A percentile compares a stretch with the other conserved stretches of the same genome.
These are phyloP conservation scores for Radiomyces spectabilis DNA, from an alignment of 192 early-diverging fungal species.

Conservation along the genomic window DNA sequence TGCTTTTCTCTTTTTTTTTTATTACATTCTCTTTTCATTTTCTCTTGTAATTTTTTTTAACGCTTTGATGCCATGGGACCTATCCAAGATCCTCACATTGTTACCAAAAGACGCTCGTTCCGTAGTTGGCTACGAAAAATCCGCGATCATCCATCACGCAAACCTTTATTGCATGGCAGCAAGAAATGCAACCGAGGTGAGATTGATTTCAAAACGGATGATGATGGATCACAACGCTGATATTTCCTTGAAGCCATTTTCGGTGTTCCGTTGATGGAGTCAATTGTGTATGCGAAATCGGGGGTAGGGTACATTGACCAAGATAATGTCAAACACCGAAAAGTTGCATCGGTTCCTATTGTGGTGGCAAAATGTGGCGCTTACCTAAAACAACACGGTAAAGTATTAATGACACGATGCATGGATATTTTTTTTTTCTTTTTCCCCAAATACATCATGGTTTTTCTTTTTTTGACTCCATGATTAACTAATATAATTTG, in stretches of 20 bases:
- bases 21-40: no score
- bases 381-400: slow-evolving; percentile 27
- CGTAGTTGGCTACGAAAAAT: slow-evolving; percentile 3
- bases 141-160: no score
- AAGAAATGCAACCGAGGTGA: no score
- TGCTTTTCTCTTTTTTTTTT: no score
- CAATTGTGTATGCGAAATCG: slow-evolving; percentile 22
- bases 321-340: slow-evolving; percentile 21
- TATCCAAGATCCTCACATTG: no score
- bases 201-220: no score
- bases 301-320: slow-evolving; percentile 24
- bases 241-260: slow-evolving; percentile 12
- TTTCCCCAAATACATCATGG: not conserved
- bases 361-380: slow-evolving; percentile 32
- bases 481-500: no score
- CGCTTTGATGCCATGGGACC: no score
- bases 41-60: no score
- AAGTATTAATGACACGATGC: not conserved
- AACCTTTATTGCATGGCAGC: no score
- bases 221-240: not conserved
- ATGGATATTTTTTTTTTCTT: not conserved
- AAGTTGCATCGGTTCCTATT: slow-evolving; percentile 22
- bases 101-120: slow-evolving; percentile 6
- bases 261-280: slow-evolving; percentile 18
- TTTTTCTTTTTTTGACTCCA: not conserved